Conservation (phyloP, 2,329 filamentous ascomycete genomes). For the Fusarium fracticaudum region DNA sequence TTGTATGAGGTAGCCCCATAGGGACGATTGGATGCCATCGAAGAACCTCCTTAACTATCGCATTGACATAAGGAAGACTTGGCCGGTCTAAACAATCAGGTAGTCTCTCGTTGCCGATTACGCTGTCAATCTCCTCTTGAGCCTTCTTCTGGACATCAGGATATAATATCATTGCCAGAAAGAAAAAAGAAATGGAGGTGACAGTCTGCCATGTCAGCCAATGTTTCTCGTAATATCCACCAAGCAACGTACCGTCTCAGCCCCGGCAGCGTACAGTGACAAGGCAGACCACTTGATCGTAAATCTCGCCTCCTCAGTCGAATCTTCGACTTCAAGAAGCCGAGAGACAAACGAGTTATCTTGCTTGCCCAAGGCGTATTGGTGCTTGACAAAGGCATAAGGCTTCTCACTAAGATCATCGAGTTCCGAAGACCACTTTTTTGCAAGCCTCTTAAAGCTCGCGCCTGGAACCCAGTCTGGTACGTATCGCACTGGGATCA, state of each 20-base stretch:
- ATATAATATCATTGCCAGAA: conserved; percentile 25
- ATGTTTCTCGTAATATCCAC: not conserved
- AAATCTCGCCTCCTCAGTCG: conserved; percentile 10
- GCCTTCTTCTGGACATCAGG: conserved; percentile 27
- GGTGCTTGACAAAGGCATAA: conserved; percentile 29
- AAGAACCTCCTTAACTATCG: conserved; percentile 43
- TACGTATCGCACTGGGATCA: conserved; percentile 10
- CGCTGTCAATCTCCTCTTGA: conserved; percentile 32
- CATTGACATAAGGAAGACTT: conserved; percentile 42
- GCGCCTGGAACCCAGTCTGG: conserved; percentile 32
- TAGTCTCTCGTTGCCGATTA: conserved; percentile 41
- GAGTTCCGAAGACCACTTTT: conserved; percentile 11
- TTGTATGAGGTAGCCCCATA: conserved; percentile 50
- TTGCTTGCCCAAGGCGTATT: conserved; percentile 4
- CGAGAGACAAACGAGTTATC: conserved; percentile 17
- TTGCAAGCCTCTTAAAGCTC: conserved; percentile 19
- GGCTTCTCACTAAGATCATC: conserved; percentile 13
- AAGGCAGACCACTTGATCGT: conserved; percentile 34
- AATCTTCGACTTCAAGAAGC: conserved; percentile 15
- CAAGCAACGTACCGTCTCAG: conserved; percentile 23
- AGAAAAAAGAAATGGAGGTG: conserved; percentile 25
- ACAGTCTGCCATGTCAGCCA: conserved; percentile 18
- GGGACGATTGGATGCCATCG: conserved; percentile 45
- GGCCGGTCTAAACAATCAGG: conserved; percentile 36
- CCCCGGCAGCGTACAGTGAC: conserved; percentile 31